These are phyloP conservation scores for Neoarthrinium moseri DNA, from an alignment of 2,329 filamentous ascomycete species.

Conservation along the genomic window DNA sequence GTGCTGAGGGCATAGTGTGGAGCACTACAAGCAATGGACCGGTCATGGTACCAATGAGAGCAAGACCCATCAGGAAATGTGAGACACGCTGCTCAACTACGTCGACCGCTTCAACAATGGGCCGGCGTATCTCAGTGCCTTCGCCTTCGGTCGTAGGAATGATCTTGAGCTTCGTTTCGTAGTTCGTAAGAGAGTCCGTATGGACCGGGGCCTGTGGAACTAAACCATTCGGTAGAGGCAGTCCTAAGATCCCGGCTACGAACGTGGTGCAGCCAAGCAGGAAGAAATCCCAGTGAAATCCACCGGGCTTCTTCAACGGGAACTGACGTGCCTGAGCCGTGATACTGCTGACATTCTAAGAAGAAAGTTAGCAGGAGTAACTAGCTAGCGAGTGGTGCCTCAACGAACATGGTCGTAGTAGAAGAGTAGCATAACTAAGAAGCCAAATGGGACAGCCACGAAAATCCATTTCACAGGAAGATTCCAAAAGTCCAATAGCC, in stretches of 20 bases:
- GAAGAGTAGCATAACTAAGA: too few relatives aligned
- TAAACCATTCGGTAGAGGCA: conserved; percentile 57
- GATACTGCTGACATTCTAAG: conserved; percentile 49
- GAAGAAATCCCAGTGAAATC: conserved; percentile 63
- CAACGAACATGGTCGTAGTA: too few relatives aligned
- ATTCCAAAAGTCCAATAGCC: too few relatives aligned
- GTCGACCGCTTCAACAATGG: conserved; percentile 39
- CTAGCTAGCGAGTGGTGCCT: too few relatives aligned
- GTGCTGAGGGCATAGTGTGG: conserved; percentile 51
- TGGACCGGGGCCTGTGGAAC: conserved; percentile 57
- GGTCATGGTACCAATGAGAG: conserved; percentile 55
- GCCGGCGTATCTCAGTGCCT: conserved; percentile 39
- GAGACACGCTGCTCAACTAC: conserved; percentile 57
- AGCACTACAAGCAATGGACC: conserved; percentile 52
- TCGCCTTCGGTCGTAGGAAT: conserved; percentile 39
- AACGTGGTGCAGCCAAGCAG: conserved; percentile 55
- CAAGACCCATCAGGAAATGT: conserved; percentile 54
- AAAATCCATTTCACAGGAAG: too few relatives aligned
- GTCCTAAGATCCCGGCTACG: conserved; percentile 52
- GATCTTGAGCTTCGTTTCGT: conserved; percentile 36
- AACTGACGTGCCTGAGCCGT: conserved; percentile 56
- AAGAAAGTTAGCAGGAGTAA: too few relatives aligned
- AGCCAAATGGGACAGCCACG: too few relatives aligned
- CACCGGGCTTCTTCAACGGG: conserved; percentile 55
- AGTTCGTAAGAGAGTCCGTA: conserved; percentile 49